Conservation (phyloP, 768 basidiomycete genomes). For the Symmetrospora coprosmae region DNA sequence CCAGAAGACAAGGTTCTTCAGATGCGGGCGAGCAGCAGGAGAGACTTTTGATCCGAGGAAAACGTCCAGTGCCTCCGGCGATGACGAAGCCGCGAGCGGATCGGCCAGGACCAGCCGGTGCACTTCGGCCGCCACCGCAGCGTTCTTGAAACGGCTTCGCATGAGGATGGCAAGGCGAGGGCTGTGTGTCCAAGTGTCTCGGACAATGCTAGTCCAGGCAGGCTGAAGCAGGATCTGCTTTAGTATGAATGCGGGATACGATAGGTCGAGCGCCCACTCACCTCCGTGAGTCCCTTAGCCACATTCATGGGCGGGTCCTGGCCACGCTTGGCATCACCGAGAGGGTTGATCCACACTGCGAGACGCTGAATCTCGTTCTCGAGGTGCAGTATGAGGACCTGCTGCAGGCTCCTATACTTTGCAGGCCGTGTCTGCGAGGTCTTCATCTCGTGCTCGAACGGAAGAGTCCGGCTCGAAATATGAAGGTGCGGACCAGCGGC, state of each 20-base stretch:
- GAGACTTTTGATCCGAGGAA: conserved; percentile 63
- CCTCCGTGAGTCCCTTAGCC: too few relatives aligned
- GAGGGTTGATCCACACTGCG: conserved; percentile 78
- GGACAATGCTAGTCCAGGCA: conserved; percentile 54
- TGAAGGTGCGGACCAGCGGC: not conserved
- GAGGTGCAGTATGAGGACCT: conserved; percentile 64
- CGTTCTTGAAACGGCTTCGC: conserved; percentile 71
- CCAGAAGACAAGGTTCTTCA: conserved; percentile 85
- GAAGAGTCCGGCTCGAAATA: not conserved
- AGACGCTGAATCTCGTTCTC: conserved; percentile 81
- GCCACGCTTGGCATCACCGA: conserved; percentile 58
- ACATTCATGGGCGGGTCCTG: too few relatives aligned
- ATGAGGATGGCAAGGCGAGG: conserved; percentile 71
- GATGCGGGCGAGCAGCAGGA: conserved; percentile 47
- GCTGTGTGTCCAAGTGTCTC: conserved; percentile 64
- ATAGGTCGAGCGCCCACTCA: too few relatives aligned
- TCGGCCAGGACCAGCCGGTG: conserved; percentile 57
- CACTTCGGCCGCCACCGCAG: conserved; percentile 56
- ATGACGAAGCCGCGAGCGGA: conserved; percentile 53
- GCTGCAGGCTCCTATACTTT: conserved; percentile 52
- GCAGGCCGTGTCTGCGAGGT: not conserved
- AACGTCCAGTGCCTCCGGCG: conserved; percentile 66
- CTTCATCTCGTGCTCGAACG: too few relatives aligned
- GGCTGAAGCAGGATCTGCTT: too few relatives aligned
- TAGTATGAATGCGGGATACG: too few relatives aligned